These are phyloP conservation scores for Syzygium oleosum DNA, from an alignment of 345 rosid genomes.

Conservation along the genomic window DNA sequence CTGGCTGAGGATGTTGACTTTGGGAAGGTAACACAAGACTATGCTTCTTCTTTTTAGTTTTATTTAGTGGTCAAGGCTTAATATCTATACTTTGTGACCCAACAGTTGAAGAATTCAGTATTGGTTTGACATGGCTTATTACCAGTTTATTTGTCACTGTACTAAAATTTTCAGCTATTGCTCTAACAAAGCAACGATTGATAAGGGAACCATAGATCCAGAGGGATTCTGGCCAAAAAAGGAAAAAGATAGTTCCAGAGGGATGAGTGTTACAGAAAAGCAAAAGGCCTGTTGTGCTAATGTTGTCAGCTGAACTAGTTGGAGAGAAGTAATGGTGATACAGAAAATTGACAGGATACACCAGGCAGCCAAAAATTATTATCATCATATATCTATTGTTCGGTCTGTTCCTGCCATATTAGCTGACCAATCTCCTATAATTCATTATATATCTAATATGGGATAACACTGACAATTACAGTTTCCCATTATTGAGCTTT, in stretches of 20 bases:
- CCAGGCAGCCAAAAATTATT: background rate
- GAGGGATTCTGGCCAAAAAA: background rate
- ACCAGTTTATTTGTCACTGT: background rate
- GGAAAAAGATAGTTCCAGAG: background rate
- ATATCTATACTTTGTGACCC: background rate
- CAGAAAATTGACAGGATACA: background rate
- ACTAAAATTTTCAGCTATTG: background rate
- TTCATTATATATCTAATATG: background rate
- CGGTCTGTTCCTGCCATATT: background rate
- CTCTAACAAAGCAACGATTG: background rate
- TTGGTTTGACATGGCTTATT: background rate
- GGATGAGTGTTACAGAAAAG: background rate
- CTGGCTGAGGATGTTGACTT: slow-evolving; percentile 85
- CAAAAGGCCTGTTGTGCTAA: background rate
- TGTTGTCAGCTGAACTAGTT: background rate
- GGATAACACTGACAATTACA: background rate
- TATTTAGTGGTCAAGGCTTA: background rate
- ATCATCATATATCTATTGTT: background rate
- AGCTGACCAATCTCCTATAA: background rate
- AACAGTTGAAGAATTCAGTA: background rate
- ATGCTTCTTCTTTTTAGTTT: background rate
- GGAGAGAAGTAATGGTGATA: background rate
- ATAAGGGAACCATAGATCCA: background rate
- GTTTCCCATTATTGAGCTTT: background rate
- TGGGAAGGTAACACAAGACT: slow-evolving; percentile 33